A percentile compares a stretch with the other conserved stretches of the same genome.
Conservation (phyloP, 202 grass and related monocot genomes). For the Cymbopogon flexuosus region DNA sequence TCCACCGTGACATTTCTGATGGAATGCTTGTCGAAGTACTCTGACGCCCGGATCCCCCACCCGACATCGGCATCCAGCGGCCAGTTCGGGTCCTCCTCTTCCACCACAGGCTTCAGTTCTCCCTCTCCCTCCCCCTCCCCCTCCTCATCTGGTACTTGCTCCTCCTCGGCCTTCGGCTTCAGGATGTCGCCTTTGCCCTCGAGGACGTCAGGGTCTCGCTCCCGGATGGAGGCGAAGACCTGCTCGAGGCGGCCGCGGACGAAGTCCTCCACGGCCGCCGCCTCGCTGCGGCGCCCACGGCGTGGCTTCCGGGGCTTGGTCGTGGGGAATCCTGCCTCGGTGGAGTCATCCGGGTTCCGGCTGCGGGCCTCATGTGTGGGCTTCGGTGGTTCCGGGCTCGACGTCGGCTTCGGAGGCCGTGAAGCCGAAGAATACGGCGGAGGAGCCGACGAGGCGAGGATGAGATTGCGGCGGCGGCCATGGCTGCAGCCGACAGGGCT, state of each 20-base stretch:
- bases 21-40: conserved; percentile 91
- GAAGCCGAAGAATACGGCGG: conserved; percentile 34
- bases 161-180: conserved; percentile 27
- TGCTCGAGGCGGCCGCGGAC: conserved; percentile 63
- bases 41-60: conserved; percentile 72
- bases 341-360: neutral
- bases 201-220: conserved; percentile 47
- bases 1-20: conserved; percentile 87
- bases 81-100: conserved; percentile 82
- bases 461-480: neutral
- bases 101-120: conserved; percentile 47
- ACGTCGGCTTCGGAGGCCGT: conserved; percentile 19
- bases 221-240: conserved; percentile 66
- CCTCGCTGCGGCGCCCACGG: conserved; percentile 49
- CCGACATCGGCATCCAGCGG: conserved; percentile 81
- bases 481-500: conserved; percentile 10
- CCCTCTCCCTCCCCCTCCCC: conserved; percentile 14
- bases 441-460: conserved; percentile 37
- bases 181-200: conserved; percentile 50
- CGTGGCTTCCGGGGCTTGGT: conserved; percentile 54
- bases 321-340: conserved; percentile 27
- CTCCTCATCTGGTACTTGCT: neutral
- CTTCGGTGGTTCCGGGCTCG: neutral
- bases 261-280: conserved; percentile 66
- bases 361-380: neutral